phyloP scores from a whole-genome alignment of 75 land plant genomes.

The Picea glauca region DNA sequence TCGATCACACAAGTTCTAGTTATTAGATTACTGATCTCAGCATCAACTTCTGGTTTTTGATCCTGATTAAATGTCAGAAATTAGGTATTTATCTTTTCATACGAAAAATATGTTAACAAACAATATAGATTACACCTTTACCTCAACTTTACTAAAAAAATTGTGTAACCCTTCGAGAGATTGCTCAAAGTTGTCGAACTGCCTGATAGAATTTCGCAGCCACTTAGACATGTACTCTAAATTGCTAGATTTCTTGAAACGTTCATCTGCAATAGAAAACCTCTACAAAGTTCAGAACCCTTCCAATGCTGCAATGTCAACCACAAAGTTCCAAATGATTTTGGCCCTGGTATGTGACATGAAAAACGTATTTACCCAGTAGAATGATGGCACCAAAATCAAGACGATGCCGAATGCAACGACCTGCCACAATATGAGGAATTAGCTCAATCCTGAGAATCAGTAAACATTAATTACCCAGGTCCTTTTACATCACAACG shows the following conservation, averaged over 20 bases:
- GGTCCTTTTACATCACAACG: not conserved
- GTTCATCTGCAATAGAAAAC: constrained; percentile 64
- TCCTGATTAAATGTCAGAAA: too few species aligned
- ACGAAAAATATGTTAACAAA: not conserved
- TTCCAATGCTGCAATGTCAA: not conserved
- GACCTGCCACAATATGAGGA: too few species aligned
- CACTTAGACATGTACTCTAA: too few species aligned
- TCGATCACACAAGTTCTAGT: too few species aligned
- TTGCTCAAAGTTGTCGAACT: too few species aligned
- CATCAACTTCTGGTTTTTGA: too few species aligned
- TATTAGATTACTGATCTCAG: too few species aligned
- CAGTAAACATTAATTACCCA: not conserved
- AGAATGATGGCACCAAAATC: constrained; percentile 85
- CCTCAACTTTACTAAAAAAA: constrained; percentile 67
- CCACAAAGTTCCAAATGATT: not conserved
- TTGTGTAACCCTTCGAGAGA: too few species aligned
- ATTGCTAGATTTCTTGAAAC: too few species aligned
- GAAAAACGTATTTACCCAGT: constrained; percentile 46
- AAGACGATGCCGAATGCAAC: too few species aligned
- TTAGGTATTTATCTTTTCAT: not conserved
- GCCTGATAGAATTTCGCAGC: too few species aligned
- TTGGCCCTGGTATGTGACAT: not conserved
- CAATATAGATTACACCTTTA: constrained; percentile 6
- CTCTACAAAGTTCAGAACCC: not conserved
- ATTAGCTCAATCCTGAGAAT: too few species aligned